Percentiles rank a stretch among this genome's conserved stretches.
These are phyloP conservation scores for Posidonia australis DNA, from an alignment of 106 monocot species.

Conservation along the genomic window DNA sequence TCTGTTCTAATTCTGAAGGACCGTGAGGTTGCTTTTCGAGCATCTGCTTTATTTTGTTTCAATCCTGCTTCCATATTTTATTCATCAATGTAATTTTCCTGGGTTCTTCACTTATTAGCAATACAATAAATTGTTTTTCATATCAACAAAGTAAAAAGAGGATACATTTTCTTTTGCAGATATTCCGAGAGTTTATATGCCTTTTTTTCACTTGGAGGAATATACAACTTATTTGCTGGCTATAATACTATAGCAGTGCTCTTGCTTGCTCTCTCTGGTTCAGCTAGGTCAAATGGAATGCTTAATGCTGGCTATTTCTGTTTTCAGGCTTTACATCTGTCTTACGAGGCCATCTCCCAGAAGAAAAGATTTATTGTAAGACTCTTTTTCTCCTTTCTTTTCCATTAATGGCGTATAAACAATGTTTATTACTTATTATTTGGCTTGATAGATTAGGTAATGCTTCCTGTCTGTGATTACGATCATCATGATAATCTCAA, in stretches of 20 bases:
- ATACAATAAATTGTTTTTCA: too few relatives aligned
- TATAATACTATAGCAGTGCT: constrained; percentile 3
- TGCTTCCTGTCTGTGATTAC: too few relatives aligned
- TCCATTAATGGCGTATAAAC: neutral
- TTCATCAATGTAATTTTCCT: constrained; percentile 17
- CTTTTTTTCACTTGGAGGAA: constrained; percentile 20
- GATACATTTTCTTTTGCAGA: constrained; percentile 4
- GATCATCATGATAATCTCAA: too few relatives aligned
- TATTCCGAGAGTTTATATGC: constrained; percentile 31
- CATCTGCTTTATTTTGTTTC: constrained; percentile 23
- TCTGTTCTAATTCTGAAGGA: constrained; percentile 15
- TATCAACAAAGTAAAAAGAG: neutral
- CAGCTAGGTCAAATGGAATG: constrained; percentile 21
- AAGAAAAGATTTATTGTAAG: constrained; percentile 8
- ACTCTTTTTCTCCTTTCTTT: neutral
- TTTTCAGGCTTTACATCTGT: constrained; percentile 9
- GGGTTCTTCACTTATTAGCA: neutral
- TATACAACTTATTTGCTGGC: constrained; percentile 16
- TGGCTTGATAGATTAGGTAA: too few relatives aligned
- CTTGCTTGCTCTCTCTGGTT: constrained; percentile 18
- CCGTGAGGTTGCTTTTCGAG: neutral
- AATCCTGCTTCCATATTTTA: constrained; percentile 28
- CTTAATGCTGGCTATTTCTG: constrained; percentile 26
- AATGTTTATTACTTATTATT: too few relatives aligned
- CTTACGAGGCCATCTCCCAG: neutral